A percentile compares a stretch with the other conserved stretches of the same genome.
These are phyloP conservation scores for Musa itinerans DNA, from an alignment of 176 grass and related monocot species.

Conservation along the genomic window DNA sequence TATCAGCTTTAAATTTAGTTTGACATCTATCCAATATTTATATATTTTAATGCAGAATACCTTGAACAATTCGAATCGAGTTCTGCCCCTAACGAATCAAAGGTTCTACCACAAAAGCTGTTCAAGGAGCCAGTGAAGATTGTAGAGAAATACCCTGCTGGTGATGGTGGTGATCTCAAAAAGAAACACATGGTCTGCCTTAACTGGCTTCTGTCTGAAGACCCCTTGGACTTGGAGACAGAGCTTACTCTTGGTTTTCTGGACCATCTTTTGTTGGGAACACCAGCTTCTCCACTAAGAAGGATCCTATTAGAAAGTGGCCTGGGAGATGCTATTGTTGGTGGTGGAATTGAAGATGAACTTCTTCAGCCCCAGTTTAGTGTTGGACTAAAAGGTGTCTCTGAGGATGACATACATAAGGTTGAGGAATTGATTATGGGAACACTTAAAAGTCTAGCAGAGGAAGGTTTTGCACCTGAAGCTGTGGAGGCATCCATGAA, in stretches of 20 bases:
- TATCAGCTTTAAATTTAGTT: neutral
- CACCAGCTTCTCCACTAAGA: constrained; percentile 85
- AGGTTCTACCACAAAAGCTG: constrained; percentile 67
- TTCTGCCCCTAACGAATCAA: constrained; percentile 61
- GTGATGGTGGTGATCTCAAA: constrained; percentile 70
- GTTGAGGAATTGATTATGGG: constrained; percentile 83
- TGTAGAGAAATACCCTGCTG: constrained; percentile 78
- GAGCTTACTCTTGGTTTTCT: constrained; percentile 84
- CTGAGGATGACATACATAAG: constrained; percentile 61
- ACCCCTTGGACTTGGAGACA: constrained; percentile 73
- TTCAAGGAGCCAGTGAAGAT: constrained; percentile 70
- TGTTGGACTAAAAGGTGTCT: constrained; percentile 88
- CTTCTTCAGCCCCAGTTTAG: constrained; percentile 94
- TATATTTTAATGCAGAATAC: constrained; percentile 52
- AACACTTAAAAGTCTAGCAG: constrained; percentile 57
- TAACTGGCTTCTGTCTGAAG: constrained; percentile 87
- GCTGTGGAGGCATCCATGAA: constrained; percentile 97
- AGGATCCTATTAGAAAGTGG: constrained; percentile 83
- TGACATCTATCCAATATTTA: neutral
- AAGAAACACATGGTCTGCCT: constrained; percentile 96
- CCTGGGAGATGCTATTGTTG: constrained; percentile 82
- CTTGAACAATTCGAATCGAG: constrained; percentile 89
- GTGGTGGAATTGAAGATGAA: constrained; percentile 95
- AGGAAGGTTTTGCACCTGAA: constrained; percentile 84
- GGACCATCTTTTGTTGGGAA: constrained; percentile 90